These are phyloP conservation scores for Malania oleifera DNA, from an alignment of 164 flowering plant species.

Conservation along the genomic window DNA sequence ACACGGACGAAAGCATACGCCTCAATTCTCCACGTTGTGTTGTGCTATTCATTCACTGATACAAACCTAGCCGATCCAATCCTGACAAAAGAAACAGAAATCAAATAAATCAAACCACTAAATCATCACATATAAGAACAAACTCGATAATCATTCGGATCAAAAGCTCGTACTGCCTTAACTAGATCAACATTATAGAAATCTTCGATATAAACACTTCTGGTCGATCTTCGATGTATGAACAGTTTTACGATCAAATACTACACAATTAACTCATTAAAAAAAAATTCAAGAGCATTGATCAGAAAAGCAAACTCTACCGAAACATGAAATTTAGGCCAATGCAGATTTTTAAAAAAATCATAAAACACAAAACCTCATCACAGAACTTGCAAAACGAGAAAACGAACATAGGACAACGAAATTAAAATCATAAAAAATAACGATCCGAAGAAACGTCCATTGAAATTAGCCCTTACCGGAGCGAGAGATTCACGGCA, in stretches of 20 bases:
- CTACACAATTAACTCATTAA: background rate
- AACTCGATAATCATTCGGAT: too few relatives aligned
- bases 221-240: background rate
- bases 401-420: too few relatives aligned
- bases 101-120: background rate
- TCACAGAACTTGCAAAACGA: too few relatives aligned
- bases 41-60: background rate
- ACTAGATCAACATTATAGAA: too few relatives aligned
- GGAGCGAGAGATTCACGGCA: too few relatives aligned
- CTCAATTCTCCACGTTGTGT: background rate
- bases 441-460: too few relatives aligned
- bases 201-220: too few relatives aligned
- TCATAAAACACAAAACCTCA: background rate
- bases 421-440: too few relatives aligned
- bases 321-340: background rate
- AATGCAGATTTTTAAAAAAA: background rate
- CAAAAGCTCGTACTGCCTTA: too few relatives aligned
- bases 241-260: background rate
- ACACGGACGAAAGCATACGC: background rate
- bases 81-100: conserved; percentile 9
- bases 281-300: background rate
- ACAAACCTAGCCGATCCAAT: background rate
- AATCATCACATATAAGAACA: background rate
- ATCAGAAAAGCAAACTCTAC: background rate
- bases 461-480: too few relatives aligned